These are phyloP conservation scores for Aspergillus hancockii DNA, from an alignment of 495 filamentous ascomycete species.

Conservation along the genomic window DNA sequence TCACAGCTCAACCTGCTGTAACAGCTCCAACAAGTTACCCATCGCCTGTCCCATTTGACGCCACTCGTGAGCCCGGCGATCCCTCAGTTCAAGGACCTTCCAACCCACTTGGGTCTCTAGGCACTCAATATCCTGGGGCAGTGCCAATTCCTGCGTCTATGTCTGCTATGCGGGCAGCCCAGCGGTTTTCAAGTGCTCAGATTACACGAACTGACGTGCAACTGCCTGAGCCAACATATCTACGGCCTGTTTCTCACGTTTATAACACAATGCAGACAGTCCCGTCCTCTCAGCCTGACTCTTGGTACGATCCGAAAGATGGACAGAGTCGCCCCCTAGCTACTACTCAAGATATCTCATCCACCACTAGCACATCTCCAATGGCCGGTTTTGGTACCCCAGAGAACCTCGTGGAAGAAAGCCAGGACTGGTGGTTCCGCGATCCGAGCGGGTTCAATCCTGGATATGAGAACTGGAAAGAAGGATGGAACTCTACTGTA, in stretches of 20 bases:
- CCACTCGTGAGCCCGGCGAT: slow-evolving; percentile 18
- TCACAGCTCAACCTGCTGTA: slow-evolving; percentile 14
- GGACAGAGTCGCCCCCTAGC: slow-evolving; percentile 16
- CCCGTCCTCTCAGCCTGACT: slow-evolving; percentile 17
- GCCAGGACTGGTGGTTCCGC: slow-evolving; percentile 60
- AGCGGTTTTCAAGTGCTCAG: slow-evolving; percentile 23
- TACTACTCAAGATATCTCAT: slow-evolving; percentile 21
- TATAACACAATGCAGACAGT: slow-evolving; percentile 20
- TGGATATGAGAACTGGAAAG: slow-evolving; percentile 52
- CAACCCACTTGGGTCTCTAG: slow-evolving; percentile 13
- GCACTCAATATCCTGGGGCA: slow-evolving; percentile 20
- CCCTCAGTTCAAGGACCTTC: slow-evolving; percentile 14
- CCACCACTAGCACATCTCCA: slow-evolving; percentile 32
- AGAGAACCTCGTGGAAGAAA: slow-evolving; percentile 53
- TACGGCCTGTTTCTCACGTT: slow-evolving; percentile 30
- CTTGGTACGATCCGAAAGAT: slow-evolving; percentile 33
- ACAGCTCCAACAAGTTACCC: slow-evolving; percentile 23
- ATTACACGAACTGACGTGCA: slow-evolving; percentile 23
- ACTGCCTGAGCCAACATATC: slow-evolving; percentile 40
- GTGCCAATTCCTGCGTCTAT: slow-evolving; percentile 22
- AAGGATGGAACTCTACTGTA: slow-evolving; percentile 20
- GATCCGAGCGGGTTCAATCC: slow-evolving; percentile 47
- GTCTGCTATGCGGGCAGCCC: slow-evolving; percentile 25
- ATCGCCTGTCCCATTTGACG: slow-evolving; percentile 16
- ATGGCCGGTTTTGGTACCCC: slow-evolving; percentile 44